phyloP scores from a whole-genome alignment of 192 early-diverging fungal species.

The Backusella mclennaniae region DNA sequence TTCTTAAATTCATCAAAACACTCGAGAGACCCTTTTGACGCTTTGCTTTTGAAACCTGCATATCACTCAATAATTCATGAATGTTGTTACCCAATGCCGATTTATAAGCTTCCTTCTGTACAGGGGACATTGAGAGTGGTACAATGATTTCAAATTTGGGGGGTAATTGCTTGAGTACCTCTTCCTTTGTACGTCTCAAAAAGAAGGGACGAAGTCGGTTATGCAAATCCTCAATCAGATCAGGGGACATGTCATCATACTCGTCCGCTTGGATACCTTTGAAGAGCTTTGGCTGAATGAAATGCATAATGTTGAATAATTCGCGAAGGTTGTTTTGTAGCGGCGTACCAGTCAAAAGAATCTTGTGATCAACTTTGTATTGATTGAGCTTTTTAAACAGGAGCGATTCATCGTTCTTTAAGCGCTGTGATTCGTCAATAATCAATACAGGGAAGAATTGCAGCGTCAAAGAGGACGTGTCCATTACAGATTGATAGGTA shows the following conservation, averaged over 20 bases:
- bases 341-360: constrained; percentile 73
- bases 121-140: constrained; percentile 60
- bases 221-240: constrained; percentile 66
- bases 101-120: constrained; percentile 74
- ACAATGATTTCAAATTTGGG: constrained; percentile 72
- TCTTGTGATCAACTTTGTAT: constrained; percentile 46
- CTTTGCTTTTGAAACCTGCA: background rate
- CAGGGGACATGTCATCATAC: constrained; percentile 51
- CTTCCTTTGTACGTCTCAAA: constrained; percentile 67
- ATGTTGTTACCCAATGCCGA: constrained; percentile 55
- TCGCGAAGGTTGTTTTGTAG: constrained; percentile 74
- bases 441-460: constrained; percentile 60
- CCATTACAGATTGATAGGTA: constrained; percentile 58
- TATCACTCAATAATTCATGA: constrained; percentile 11
- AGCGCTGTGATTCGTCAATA: constrained; percentile 77
- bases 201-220: constrained; percentile 65
- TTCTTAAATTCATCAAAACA: constrained; percentile 67
- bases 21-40: constrained; percentile 27
- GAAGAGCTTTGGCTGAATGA: constrained; percentile 65
- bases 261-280: constrained; percentile 53
- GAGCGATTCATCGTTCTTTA: constrained; percentile 68
- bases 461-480: background rate
- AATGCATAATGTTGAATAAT: constrained; percentile 69
- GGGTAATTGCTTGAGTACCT: constrained; percentile 56
- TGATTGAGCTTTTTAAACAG: constrained; percentile 56